These are phyloP conservation scores for Claviceps sp. DNA, from an alignment of 2,329 filamentous ascomycete species.

Conservation along the genomic window DNA sequence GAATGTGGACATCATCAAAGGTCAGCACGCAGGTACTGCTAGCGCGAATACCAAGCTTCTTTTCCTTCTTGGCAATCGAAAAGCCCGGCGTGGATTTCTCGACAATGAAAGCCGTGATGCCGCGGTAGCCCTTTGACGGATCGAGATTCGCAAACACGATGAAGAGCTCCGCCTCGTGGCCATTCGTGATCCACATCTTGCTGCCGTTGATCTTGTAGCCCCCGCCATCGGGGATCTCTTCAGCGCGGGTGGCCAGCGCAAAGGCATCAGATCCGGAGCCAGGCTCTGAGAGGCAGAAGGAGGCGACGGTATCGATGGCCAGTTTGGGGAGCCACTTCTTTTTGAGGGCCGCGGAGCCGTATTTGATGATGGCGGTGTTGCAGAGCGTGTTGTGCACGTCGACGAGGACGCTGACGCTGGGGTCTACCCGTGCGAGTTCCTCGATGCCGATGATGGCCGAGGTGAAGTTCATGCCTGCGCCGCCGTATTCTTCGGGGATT, in stretches of 20 bases:
- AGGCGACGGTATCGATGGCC: conserved; percentile 79
- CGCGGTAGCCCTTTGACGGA: conserved; percentile 85
- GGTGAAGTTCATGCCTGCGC: conserved; percentile 95
- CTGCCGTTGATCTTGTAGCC: conserved; percentile 70
- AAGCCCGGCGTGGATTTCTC: conserved; percentile 86
- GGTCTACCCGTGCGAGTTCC: conserved; percentile 86
- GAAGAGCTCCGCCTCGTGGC: conserved; percentile 85
- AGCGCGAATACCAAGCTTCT: conserved; percentile 94
- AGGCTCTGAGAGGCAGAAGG: conserved; percentile 87
- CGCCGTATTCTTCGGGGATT: conserved; percentile 77
- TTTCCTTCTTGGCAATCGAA: conserved; percentile 97
- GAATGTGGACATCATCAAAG: conserved; percentile 91
- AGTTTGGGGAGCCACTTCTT: conserved; percentile 81
- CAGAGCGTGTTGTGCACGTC: conserved; percentile 98
- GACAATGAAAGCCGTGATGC: conserved; percentile 90
- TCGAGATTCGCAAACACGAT: conserved; percentile 97
- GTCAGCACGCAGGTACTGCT: conserved; percentile 95
- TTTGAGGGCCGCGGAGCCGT: conserved; percentile 63
- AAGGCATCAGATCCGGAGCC: conserved; percentile 93
- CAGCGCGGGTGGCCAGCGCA: conserved; percentile 81
- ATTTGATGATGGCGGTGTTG: conserved; percentile 84
- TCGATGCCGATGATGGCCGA: conserved; percentile 92
- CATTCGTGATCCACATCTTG: conserved; percentile 99
- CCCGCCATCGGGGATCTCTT: conserved; percentile 59
- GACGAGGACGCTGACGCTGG: conserved; percentile 85